Base-by-base conservation (phyloP, 257 asterid species). In the Solanum virginianum region DNA sequence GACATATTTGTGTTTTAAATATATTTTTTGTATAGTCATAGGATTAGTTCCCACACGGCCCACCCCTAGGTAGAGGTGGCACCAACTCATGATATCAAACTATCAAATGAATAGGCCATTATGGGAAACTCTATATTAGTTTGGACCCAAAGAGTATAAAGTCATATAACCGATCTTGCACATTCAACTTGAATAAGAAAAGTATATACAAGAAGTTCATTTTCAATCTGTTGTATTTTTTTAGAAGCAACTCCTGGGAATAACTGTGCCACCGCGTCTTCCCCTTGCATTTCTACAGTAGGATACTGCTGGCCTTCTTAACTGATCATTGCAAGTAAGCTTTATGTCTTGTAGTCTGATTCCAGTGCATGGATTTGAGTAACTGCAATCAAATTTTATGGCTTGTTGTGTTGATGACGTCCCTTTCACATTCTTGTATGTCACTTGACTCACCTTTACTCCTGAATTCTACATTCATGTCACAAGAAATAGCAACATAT, bases 341-440 rank as follows among this genome's bases (percentile, higher is more conserved):
- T 91, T 91, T 26, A 94, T 91, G 80, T 94, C 96, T 18, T 8
- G 89, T 56, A 91, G 16, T 82, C 29, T 88, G 51, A 94, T 91
- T 2, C 85, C 90, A 18, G 70, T 88, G 83, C 97, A 94, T 80
- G 97, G 96, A 88, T 88, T 92, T 20, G 89, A 89, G 29, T 92
- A 88, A 74, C 96, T 92, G 43, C 97, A 92, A 72, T 92, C 91
- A 55, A 94, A 92, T 7, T 85, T 84, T 88, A 94, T 89, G 11
- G 94, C 96, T 13, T 86, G 72, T 55, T 84, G 87, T 45, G 96
- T 90, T 4, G 95, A 89, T 54, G 96, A 92, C 87, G 96, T 89
- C 63, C 97, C 97, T 83, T 84, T 85, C 20, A 94, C 91, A 71
- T 91, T 91, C 80, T 91, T 81, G 88, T 91, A 94, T 6, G 90